Percentiles rank a stretch among this genome's conserved stretches.
These are phyloP conservation scores for Carex kokanica DNA, from an alignment of 176 grass and related monocot species.

Conservation along the genomic window DNA sequence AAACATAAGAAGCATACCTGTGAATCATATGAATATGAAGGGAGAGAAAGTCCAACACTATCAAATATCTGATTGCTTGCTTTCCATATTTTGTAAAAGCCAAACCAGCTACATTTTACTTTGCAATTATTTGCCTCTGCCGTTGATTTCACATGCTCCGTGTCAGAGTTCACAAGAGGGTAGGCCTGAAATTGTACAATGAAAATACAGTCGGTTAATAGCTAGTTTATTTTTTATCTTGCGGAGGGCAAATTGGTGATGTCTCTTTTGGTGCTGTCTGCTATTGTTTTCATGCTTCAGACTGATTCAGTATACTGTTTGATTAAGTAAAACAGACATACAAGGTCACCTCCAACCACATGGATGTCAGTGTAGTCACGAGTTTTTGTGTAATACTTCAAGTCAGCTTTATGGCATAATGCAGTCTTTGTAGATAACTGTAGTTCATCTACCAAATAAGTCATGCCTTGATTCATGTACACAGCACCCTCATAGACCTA, in stretches of 20 bases:
- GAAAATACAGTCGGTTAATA: constrained; percentile 24
- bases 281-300: constrained; percentile 20
- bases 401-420: constrained; percentile 85
- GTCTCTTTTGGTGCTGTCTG: not conserved
- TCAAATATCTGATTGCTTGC: constrained; percentile 71
- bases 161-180: constrained; percentile 39
- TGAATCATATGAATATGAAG: constrained; percentile 70
- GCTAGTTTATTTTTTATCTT: not conserved
- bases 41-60: constrained; percentile 58
- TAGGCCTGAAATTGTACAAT: constrained; percentile 58
- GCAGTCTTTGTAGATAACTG: constrained; percentile 61
- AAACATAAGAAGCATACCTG: constrained; percentile 41
- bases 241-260: constrained; percentile 11
- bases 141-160: constrained; percentile 51
- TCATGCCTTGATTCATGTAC: constrained; percentile 89
- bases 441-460: constrained; percentile 76
- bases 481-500: constrained; percentile 95
- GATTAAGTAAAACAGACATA: constrained; percentile 37
- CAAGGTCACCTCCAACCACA: constrained; percentile 73
- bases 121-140: constrained; percentile 76
- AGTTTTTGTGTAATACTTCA: constrained; percentile 95
- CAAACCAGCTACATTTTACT: constrained; percentile 95
- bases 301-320: constrained; percentile 16
- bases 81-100: constrained; percentile 85
- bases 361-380: constrained; percentile 87